Base-by-base conservation (phyloP, 192 early-diverging fungal genomes). In the Martensiomyces pterosporus region DNA sequence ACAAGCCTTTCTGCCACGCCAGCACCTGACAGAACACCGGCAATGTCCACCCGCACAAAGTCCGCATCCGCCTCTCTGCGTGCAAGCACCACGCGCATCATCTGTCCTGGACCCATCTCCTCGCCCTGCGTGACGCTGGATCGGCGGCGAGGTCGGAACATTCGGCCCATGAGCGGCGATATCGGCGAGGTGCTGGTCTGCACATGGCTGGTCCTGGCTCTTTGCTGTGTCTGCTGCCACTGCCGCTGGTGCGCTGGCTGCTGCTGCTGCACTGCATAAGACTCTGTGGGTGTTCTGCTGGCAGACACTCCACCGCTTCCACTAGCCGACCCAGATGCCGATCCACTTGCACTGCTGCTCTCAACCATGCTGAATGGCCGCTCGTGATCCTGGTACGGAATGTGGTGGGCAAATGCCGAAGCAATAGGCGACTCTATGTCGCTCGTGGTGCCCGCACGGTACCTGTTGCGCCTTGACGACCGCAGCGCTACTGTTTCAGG, bases 321-420 rank as follows among this genome's bases (percentile, higher is more conserved):
- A n/a, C 22, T 47, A 21, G 45, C 34, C 17, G 29, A 8, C 29
- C 6, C 29, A 5, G 29, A 32, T 32, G 29, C 29, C 5, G 29
- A 12, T 5, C 29, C 12, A 12, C 5, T 12, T 5, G 29, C 49
- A 24, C 52, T 60, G 48, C 39, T 53, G 24, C 63, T 64, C 32
- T 73, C 69, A 1, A 75, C 71, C 71, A 75, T 75, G 39, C 71
- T 75, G 39, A 32, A 53, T 10, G 71, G 71, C 12, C 71, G 49
- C 29, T n/a, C n/a, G n/a, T n/a, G n/a, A n/a, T n/a, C n/a, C n/a
- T n/a, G n/a, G n/a, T n/a, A n/a, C n/a, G n/a, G n/a, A n/a, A n/a
- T n/a, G n/a, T n/a, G n/a, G n/a, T n/a, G n/a, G n/a, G n/a, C n/a
- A n/a, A n/a, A n/a, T n/a, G n/a, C n/a, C n/a, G n/a, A n/a, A n/a